Conservation (phyloP, 2,329 filamentous ascomycete genomes). For the Chaetomium sp. region DNA sequence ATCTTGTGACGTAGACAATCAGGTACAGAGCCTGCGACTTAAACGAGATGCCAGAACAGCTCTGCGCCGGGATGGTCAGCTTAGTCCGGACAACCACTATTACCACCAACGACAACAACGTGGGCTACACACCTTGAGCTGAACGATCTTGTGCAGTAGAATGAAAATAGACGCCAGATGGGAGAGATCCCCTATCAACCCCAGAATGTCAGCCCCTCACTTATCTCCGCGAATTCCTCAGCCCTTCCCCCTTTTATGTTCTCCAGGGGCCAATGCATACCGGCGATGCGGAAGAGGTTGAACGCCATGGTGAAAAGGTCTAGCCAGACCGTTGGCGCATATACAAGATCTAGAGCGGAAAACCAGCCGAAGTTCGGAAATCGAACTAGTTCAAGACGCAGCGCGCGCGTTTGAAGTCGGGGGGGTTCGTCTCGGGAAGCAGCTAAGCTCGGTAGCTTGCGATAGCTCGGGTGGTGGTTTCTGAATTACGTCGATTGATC, state of each 20-base stretch:
- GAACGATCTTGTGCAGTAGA: conserved; percentile 91
- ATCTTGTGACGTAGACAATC: conserved; percentile 87
- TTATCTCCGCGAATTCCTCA: background rate
- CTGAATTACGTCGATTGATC: background rate
- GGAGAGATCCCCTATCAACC: conserved; percentile 74
- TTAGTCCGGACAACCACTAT: background rate
- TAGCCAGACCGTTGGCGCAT: background rate
- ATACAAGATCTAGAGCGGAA: too few species aligned
- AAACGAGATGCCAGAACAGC: conserved; percentile 95
- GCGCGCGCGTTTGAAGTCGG: too few species aligned
- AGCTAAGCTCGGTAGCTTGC: background rate
- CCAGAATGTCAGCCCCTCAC: conserved; percentile 9
- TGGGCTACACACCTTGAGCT: conserved; percentile 60
- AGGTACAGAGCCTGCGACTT: conserved; percentile 96
- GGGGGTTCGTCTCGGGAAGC: too few species aligned
- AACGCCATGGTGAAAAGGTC: conserved; percentile 37
- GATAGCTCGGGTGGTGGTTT: background rate
- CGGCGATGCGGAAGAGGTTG: conserved; percentile 54
- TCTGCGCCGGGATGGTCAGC: conserved; percentile 47
- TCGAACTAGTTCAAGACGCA: too few species aligned
- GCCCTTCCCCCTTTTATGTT: background rate
- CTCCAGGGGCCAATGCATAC: conserved; percentile 28
- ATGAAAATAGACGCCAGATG: conserved; percentile 93
- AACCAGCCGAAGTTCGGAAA: too few species aligned
- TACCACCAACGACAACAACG: background rate